A percentile compares a stretch with the other conserved stretches of the same genome.
phyloP scores from a whole-genome alignment of 306 rosid genomes.

The Sophora flavescens region DNA sequence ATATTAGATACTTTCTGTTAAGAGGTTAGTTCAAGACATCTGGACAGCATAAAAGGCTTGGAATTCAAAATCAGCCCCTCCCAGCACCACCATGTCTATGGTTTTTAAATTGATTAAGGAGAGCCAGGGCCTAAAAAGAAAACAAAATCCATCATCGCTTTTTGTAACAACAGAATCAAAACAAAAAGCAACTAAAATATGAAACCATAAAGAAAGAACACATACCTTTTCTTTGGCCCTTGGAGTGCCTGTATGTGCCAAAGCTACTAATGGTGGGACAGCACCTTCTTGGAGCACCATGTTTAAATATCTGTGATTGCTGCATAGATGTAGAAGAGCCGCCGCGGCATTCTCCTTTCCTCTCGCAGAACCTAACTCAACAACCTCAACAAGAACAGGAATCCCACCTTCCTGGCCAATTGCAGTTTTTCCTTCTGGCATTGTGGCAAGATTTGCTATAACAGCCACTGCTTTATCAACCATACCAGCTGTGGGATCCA shows the following conservation, averaged over 20 bases:
- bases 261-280: constrained; percentile 79
- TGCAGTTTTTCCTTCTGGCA: constrained; percentile 71
- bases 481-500: constrained; percentile 90
- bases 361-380: constrained; percentile 84
- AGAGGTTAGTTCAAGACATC: constrained; percentile 51
- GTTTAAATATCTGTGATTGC: constrained; percentile 54
- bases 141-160: constrained; percentile 15
- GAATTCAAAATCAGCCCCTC: constrained; percentile 61
- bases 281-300: constrained; percentile 83
- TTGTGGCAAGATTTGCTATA: constrained; percentile 83
- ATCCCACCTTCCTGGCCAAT: constrained; percentile 72
- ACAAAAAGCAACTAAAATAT: constrained; percentile 20
- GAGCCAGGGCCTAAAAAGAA: constrained; percentile 75
- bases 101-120: constrained; percentile 78
- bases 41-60: constrained; percentile 22
- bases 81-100: constrained; percentile 84
- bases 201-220: constrained; percentile 27
- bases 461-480: constrained; percentile 91
- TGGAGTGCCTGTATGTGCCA: constrained; percentile 80
- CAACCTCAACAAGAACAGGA: constrained; percentile 80
- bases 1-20: constrained; percentile 43
- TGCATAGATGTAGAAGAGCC: constrained; percentile 75
- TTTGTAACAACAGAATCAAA: neutral
- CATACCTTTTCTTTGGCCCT: constrained; percentile 89
- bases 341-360: constrained; percentile 94